Base-by-base conservation (phyloP, 768 basidiomycete genomes). In the Filobasidium floriforme region DNA sequence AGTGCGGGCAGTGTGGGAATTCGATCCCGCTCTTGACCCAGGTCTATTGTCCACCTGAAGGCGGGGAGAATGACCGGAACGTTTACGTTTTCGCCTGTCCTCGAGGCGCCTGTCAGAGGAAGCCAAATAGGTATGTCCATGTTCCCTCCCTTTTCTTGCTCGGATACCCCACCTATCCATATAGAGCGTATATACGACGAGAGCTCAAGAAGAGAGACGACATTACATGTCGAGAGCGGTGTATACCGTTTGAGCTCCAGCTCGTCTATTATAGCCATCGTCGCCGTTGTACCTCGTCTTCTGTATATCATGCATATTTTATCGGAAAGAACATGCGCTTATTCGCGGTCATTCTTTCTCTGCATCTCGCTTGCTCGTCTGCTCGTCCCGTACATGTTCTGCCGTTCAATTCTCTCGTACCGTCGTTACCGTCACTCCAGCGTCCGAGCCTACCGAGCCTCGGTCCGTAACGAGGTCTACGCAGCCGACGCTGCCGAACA, bases 31-130 rank as follows among this genome's bases (percentile, higher is more conserved):
- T 78, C 1, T 59, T 78, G 24, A 69, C 73, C 9, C 77, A 78
- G 62, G 75, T 78, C 7, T 78, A 78, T 61, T 76, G 75, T 62
- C 77, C 77, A n/a, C 72, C 73, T 18, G 77, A 78, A 59, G 72
- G 66, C 10, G 77, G 77, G 7, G 75, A 76, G 68, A 78, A 78
- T 52, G 77, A 78, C 61, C 67, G 77, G 18, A 75, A 74, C 18
- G 65, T 78, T 18, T 78, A 78, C 63, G 70, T 78, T 1, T 78
- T 72, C 60, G 77, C 68, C 7, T 78, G 77, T 69, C 63, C 71
- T 3, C 67, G 68, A 22, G 60, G 66, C 2, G 51, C 54, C 2
- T 78, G 77, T 63, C 75, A 75, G 69, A 69, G 74, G 60, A 61
- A 69, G 51, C 73, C 73, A 14, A 75, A 74, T 61, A 73, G 72